Conservation (phyloP, 345 rosid species). For the Camelina hispida region DNA sequence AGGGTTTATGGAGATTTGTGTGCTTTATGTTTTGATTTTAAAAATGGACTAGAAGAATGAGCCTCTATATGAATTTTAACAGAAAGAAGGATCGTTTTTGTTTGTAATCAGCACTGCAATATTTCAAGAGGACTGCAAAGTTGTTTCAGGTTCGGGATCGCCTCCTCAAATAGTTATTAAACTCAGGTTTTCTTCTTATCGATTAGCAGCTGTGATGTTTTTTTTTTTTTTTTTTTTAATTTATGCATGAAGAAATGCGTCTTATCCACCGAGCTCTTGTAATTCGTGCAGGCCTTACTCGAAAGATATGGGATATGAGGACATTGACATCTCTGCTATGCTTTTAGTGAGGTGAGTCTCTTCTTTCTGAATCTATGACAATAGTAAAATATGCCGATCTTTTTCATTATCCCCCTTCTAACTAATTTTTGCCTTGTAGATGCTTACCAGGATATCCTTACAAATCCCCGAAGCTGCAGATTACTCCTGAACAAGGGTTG, state of each 20-base stretch:
- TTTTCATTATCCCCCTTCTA: not conserved
- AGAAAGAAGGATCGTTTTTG: not conserved
- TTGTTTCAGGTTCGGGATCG: constrained; percentile 55
- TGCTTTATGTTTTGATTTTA: not conserved
- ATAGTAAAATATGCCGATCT: constrained; percentile 11
- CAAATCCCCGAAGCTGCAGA: constrained; percentile 86
- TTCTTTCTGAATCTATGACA: constrained; percentile 25
- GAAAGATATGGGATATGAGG: constrained; percentile 89
- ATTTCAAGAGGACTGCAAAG: constrained; percentile 88
- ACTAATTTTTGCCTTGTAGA: constrained; percentile 49
- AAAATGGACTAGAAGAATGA: not conserved
- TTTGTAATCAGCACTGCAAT: constrained; percentile 65
- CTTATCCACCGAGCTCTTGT: constrained; percentile 28
- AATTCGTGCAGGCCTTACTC: constrained; percentile 81
- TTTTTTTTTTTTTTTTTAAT: not conserved
- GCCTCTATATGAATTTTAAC: not conserved
- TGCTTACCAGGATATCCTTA: constrained; percentile 96
- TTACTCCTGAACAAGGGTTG: constrained; percentile 83
- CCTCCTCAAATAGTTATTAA: constrained; percentile 70
- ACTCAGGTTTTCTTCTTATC: constrained; percentile 63
- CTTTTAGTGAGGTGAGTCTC: constrained; percentile 71
- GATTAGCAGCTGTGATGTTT: constrained; percentile 19
- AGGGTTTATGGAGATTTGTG: constrained; percentile 12
- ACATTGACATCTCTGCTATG: constrained; percentile 77
- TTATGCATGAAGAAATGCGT: constrained; percentile 32